Evolutionary conservation across 768 basidiomycete species (phyloP), one percentile per base, ranked within the genome.

Genomic region (Macrolepiota dolichaula): DNA sequence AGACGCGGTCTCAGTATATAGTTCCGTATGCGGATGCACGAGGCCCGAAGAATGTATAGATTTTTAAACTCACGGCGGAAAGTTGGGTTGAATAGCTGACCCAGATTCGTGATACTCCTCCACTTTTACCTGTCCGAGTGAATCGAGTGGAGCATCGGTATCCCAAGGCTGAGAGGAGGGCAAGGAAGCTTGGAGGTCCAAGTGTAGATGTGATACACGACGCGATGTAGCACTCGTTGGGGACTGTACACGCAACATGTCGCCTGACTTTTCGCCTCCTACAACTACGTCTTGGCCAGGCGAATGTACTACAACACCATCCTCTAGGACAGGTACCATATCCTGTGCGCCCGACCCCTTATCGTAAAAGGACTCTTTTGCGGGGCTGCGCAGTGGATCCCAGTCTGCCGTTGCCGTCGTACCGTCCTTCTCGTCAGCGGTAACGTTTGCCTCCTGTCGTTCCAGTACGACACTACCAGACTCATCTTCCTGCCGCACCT

Each of bases 121-220:
- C 27, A 65, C 67, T 64, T 66, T 73, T 63, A 68, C 62, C 60
- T 72, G 73, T 9, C 66, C 63, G 37, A 74, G 79, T 62, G 78
- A 78, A 24, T 75, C 75, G 37, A 75, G 68, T 4, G 83, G 44
- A 79, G 77, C 24, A 82, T 70, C 50, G 80, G 74, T 46, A 44
- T 89, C 88, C 90, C 90, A 91, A 15, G 84, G 84, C 63, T 84
- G 84, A 46, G 88, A 84, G 32, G 86, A 81, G 19, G 81, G 74
- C 27, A 53, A 32, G 7, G 58, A 37, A 24, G 59, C 25, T 35
- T 38, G 80, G 55, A 82, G 71, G 67, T 83, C 77, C 63, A 84
- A 72, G 50, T 77, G 77, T 55, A 86, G 76, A 70, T 81, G 80
- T 37, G 80, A 77, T 40, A 72, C 68, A 56, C 75, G 73, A 40